Conservation (phyloP, 305 asterid genomes). For the Withania somnifera region DNA sequence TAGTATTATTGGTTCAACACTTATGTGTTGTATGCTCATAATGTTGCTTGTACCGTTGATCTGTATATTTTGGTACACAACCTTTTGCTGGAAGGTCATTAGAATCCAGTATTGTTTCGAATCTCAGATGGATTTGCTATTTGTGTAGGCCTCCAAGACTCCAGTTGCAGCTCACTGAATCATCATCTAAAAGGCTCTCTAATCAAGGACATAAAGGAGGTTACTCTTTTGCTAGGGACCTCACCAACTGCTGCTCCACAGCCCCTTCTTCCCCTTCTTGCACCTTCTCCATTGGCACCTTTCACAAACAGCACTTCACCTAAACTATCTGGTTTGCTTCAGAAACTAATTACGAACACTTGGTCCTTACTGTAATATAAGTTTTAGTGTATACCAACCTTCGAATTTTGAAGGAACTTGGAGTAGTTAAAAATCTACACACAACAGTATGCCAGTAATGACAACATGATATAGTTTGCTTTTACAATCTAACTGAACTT, state of each 20-base stretch:
- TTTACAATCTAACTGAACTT: neutral
- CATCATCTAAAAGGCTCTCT: conserved; percentile 23
- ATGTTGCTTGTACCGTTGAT: neutral
- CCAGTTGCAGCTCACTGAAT: conserved; percentile 22
- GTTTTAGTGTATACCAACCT: neutral
- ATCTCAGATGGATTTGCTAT: conserved; percentile 8
- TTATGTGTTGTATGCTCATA: neutral
- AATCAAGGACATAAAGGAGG: conserved; percentile 29
- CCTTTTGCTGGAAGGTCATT: neutral
- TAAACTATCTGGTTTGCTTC: conserved; percentile 72
- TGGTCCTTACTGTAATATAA: neutral
- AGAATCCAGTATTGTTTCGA: neutral
- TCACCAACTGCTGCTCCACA: conserved; percentile 62
- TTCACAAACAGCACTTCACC: conserved; percentile 81
- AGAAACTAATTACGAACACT: neutral
- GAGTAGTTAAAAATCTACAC: neutral
- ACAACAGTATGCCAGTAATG: neutral
- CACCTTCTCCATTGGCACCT: conserved; percentile 93
- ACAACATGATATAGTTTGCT: neutral
- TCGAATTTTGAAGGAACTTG: neutral
- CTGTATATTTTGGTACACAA: neutral
- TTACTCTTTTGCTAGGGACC: conserved; percentile 43
- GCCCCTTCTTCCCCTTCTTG: conserved; percentile 81
- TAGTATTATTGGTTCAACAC: neutral
- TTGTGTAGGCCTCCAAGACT: conserved; percentile 44